A percentile compares a stretch with the other conserved stretches of the same genome.
Evolutionary conservation across 2,329 filamentous ascomycete species (phyloP).

Genomic region (Cephalotrichum gorgonifer): DNA sequence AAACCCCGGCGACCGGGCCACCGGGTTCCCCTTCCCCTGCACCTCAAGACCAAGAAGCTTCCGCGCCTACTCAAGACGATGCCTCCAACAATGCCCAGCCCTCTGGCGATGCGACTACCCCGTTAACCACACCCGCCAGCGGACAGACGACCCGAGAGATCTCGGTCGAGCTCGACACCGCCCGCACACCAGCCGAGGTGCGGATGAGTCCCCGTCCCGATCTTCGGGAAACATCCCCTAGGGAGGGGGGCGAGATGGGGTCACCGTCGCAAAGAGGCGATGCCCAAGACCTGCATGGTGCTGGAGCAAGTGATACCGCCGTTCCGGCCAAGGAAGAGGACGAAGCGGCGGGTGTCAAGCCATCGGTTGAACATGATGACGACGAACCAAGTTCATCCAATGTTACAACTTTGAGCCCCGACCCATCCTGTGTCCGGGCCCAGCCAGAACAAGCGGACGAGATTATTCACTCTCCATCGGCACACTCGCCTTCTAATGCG

Average conservation of each 20-base stretch:
- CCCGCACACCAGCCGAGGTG: background rate
- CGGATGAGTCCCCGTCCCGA: background rate
- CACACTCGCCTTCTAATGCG: background rate
- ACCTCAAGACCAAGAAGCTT: background rate
- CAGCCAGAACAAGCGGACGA: background rate
- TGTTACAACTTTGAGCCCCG: background rate
- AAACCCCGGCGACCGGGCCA: constrained; percentile 5
- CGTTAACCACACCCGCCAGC: background rate
- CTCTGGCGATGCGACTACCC: background rate
- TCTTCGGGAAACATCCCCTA: background rate
- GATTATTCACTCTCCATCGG: background rate
- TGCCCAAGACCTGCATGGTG: constrained; percentile 4
- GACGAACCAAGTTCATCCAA: background rate
- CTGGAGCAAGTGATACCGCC: background rate
- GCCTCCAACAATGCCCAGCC: background rate
- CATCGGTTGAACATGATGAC: constrained; percentile 10
- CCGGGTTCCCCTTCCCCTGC: background rate
- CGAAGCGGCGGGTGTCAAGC: constrained; percentile 9
- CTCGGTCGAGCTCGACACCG: background rate
- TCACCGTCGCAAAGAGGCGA: constrained; percentile 2
- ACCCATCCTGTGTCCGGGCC: background rate
- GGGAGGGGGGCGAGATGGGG: background rate
- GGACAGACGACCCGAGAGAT: background rate
- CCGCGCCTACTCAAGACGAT: background rate
- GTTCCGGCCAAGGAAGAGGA: background rate